phyloP scores from a whole-genome alignment of 1,284 basidiomycete genomes.

The Cerrena zonata region DNA sequence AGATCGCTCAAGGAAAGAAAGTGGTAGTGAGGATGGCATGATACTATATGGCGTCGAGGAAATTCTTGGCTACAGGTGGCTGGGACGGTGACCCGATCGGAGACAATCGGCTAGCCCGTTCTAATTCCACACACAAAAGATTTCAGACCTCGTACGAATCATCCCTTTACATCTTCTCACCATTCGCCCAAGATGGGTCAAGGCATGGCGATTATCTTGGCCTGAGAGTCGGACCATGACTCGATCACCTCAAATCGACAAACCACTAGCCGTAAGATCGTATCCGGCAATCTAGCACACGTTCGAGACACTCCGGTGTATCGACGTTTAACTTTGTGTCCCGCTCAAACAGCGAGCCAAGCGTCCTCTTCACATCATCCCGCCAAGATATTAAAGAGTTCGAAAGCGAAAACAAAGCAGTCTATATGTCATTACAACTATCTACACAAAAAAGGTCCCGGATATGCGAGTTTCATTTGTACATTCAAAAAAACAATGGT shows the following conservation, averaged over 20 bases:
- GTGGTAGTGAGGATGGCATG: not conserved
- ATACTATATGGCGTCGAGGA: not conserved
- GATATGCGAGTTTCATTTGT: too few relatives aligned
- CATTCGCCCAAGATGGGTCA: not conserved
- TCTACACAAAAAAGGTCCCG: too few relatives aligned
- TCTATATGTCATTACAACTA: slow-evolving; percentile 1
- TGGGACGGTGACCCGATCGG: not conserved
- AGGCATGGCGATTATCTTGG: not conserved
- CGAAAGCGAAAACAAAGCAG: slow-evolving; percentile 1
- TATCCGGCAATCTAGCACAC: not conserved
- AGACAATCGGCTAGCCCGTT: not conserved
- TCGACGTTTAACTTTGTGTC: not conserved
- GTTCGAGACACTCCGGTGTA: not conserved
- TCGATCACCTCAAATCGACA: not conserved
- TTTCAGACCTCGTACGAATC: not conserved
- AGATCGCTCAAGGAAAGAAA: not conserved
- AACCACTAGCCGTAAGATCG: too few relatives aligned
- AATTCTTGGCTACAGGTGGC: not conserved
- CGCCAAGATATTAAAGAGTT: not conserved
- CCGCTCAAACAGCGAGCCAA: not conserved
- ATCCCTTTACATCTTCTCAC: not conserved
- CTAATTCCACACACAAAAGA: not conserved
- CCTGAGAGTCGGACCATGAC: not conserved
- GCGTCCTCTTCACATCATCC: not conserved
- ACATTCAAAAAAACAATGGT: too few relatives aligned